These are phyloP conservation scores for Teunomyces pallodes DNA, from an alignment of 805 yeast species.

Conservation along the genomic window DNA sequence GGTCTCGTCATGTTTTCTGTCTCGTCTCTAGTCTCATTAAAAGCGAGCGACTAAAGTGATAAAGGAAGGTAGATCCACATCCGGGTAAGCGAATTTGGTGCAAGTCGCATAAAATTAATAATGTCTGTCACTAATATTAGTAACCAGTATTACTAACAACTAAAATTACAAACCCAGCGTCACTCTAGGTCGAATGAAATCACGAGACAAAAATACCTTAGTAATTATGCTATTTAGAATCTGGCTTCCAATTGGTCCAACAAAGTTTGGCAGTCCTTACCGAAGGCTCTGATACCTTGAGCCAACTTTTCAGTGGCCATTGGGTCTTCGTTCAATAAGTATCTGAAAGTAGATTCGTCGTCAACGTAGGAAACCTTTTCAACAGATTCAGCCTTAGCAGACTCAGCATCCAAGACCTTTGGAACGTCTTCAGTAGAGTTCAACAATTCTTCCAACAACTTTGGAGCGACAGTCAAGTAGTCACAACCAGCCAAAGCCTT, in stretches of 20 bases:
- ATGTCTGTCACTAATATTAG: not conserved
- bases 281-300: slow-evolving; percentile 97
- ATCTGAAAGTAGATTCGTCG: slow-evolving; percentile 89
- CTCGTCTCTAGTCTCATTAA: not conserved
- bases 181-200: not conserved
- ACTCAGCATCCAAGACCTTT: slow-evolving; percentile 66
- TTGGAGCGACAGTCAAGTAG: slow-evolving; percentile 92
- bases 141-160: not conserved
- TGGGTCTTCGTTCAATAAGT: slow-evolving; percentile 87
- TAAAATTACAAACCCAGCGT: not conserved
- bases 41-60: not conserved
- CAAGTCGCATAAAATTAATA: not conserved
- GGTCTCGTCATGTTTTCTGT: slow-evolving; percentile 6
- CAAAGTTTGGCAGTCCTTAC: slow-evolving; percentile 87
- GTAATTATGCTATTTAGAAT: slow-evolving; percentile 29
- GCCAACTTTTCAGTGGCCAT: slow-evolving; percentile 98
- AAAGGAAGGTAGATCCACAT: not conserved
- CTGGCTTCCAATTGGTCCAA: slow-evolving; percentile 61
- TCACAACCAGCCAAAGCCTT: slow-evolving; percentile 97
- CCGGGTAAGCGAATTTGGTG: not conserved
- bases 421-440: slow-evolving; percentile 81
- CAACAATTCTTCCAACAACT: slow-evolving; percentile 81
- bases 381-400: slow-evolving; percentile 46
- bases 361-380: slow-evolving; percentile 74
- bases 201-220: not conserved